Percentiles rank a stretch among this genome's conserved stretches.
These are phyloP conservation scores for Xylaria longipes DNA, from an alignment of 495 filamentous ascomycete genomes.

Conservation along the genomic window DNA sequence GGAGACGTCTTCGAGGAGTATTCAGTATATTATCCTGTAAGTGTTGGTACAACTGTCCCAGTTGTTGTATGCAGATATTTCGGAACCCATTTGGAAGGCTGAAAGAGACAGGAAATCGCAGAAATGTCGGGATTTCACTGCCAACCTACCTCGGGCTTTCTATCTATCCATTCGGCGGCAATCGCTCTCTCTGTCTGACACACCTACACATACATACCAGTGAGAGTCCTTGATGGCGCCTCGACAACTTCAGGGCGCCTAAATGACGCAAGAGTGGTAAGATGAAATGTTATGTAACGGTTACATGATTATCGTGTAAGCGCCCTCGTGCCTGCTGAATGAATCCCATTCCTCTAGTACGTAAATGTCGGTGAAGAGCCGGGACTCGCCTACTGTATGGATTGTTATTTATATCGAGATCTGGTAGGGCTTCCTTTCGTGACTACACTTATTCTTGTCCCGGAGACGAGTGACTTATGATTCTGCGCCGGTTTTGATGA, in stretches of 20 bases:
- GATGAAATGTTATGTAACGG: background rate
- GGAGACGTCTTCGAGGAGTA: background rate
- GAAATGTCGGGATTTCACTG: background rate
- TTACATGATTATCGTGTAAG: conserved; percentile 21
- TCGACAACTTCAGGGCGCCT: background rate
- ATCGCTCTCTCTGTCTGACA: background rate
- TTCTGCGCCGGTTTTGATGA: background rate
- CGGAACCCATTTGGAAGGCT: background rate
- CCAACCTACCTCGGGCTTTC: background rate
- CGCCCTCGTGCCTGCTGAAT: background rate
- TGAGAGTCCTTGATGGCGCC: background rate
- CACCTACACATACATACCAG: background rate
- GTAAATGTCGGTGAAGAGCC: conserved; percentile 18
- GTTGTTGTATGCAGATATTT: background rate
- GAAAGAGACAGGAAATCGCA: background rate
- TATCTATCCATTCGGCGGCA: background rate
- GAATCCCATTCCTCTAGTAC: background rate
- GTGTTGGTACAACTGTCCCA: background rate
- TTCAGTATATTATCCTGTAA: background rate
- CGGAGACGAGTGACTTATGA: background rate
- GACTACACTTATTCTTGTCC: background rate
- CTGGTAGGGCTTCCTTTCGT: background rate
- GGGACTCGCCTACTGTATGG: conserved; percentile 8
- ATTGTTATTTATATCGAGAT: background rate
- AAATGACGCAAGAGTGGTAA: background rate